A percentile compares a stretch with the other conserved stretches of the same genome.
phyloP scores from a whole-genome alignment of 768 basidiomycete genomes.

The Kwoniella sp. region DNA sequence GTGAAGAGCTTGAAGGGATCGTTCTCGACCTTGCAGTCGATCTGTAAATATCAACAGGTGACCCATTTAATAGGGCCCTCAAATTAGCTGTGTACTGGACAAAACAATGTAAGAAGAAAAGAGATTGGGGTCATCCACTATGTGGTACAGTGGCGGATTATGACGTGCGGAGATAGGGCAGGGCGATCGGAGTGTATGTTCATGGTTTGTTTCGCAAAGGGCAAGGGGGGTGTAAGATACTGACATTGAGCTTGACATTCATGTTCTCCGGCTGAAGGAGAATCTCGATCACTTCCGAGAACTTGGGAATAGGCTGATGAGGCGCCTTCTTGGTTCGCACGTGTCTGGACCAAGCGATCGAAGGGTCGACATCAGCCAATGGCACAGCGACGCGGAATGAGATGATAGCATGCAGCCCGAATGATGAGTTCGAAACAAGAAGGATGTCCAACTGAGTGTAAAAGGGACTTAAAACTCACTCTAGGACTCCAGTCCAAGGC shows the following conservation, averaged over 20 bases:
- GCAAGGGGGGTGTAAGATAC: slow-evolving; percentile 15
- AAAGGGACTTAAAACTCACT: too few relatives aligned
- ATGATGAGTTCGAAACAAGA: too few relatives aligned
- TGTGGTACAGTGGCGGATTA: neutral
- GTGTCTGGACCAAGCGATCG: slow-evolving; percentile 63
- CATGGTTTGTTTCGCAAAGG: too few relatives aligned
- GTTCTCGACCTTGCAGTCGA: slow-evolving; percentile 93
- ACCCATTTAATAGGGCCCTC: slow-evolving; percentile 60
- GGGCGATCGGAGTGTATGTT: neutral
- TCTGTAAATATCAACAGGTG: slow-evolving; percentile 72
- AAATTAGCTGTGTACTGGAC: slow-evolving; percentile 15
- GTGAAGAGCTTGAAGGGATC: slow-evolving; percentile 77
- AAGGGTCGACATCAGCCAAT: neutral
- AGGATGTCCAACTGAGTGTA: too few relatives aligned
- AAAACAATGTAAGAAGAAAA: neutral
- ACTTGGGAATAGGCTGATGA: slow-evolving; percentile 84
- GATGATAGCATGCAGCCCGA: too few relatives aligned
- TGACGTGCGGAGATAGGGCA: slow-evolving; percentile 8
- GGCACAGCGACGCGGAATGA: too few relatives aligned
- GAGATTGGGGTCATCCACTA: neutral
- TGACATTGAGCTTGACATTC: slow-evolving; percentile 58
- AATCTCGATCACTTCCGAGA: slow-evolving; percentile 75
- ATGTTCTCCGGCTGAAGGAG: slow-evolving; percentile 66
- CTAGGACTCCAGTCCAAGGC: slow-evolving; percentile 66
- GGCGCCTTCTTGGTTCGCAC: slow-evolving; percentile 78